Conservation (phyloP, 2,329 filamentous ascomycete species). For the Aureobasidium sp. region DNA sequence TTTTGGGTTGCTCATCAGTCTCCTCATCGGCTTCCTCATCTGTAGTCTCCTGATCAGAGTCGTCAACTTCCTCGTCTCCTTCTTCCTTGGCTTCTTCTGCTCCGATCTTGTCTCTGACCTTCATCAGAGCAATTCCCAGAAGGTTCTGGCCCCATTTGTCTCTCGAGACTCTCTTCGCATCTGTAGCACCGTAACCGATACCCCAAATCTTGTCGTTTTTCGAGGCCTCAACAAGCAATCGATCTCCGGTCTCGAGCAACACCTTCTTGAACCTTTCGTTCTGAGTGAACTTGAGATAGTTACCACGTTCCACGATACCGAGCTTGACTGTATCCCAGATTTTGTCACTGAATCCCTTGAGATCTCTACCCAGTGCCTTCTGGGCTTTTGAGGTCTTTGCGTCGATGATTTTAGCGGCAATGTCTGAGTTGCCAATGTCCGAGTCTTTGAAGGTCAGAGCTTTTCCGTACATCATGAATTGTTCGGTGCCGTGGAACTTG, state of each 20-base stretch:
- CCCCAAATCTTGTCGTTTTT: constrained; percentile 58
- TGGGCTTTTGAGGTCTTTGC: constrained; percentile 23
- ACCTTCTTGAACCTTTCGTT: constrained; percentile 36
- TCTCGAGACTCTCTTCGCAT: constrained; percentile 38
- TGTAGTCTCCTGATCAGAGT: neutral
- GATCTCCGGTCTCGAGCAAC: constrained; percentile 50
- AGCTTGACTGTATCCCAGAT: constrained; percentile 46
- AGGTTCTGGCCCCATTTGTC: constrained; percentile 56
- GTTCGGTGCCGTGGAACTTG: neutral
- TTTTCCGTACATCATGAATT: constrained; percentile 10
- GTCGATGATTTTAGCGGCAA: neutral
- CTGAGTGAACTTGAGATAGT: constrained; percentile 49
- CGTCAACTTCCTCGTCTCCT: neutral
- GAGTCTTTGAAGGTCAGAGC: neutral
- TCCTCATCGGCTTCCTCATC: neutral
- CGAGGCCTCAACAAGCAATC: constrained; percentile 51
- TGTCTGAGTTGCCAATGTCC: neutral
- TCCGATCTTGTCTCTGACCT: constrained; percentile 45
- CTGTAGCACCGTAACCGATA: constrained; percentile 48
- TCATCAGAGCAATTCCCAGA: constrained; percentile 54
- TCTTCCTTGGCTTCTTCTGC: constrained; percentile 23
- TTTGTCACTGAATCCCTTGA: constrained; percentile 43
- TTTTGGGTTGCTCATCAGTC: neutral
- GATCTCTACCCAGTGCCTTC: constrained; percentile 48
- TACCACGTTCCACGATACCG: constrained; percentile 50